phyloP scores from a whole-genome alignment of 2,329 filamentous ascomycete genomes.

The Neofusicoccum sp. region DNA sequence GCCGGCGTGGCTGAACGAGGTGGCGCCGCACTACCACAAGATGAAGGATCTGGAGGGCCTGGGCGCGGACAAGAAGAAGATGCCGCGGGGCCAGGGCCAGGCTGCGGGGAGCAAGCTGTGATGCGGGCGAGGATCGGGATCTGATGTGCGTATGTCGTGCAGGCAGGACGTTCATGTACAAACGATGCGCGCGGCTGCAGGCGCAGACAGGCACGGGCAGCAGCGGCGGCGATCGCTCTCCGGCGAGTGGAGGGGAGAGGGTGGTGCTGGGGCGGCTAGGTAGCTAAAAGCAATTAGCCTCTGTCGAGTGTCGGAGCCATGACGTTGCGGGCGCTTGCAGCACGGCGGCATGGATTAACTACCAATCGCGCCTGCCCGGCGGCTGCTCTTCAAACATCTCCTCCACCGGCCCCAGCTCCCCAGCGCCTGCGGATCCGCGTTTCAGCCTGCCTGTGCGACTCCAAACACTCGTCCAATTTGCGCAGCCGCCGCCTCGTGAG shows the following conservation, averaged over 20 bases:
- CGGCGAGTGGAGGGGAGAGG: neutral
- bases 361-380: constrained; percentile 13
- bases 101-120: constrained; percentile 12
- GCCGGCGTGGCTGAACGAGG: constrained; percentile 79
- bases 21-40: constrained; percentile 94
- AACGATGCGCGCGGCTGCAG: neutral
- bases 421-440: neutral
- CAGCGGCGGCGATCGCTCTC: neutral
- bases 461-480: constrained; percentile 1
- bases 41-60: constrained; percentile 82
- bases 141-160: too few relatives aligned
- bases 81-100: constrained; percentile 59
- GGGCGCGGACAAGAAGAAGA: constrained; percentile 65
- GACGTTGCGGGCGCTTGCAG: constrained; percentile 13
- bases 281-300: neutral
- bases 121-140: neutral
- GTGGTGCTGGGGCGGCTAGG: neutral
- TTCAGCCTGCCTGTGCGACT: neutral
- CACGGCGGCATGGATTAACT: neutral
- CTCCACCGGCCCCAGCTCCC: neutral
- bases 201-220: neutral
- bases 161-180: too few relatives aligned
- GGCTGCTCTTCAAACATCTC: neutral
- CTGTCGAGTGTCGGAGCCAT: constrained; percentile 2
- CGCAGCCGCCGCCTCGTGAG: constrained; percentile 4